Evolutionary conservation across 495 filamentous ascomycete species (phyloP).

Genomic region (Annulohypoxylon moriforme): DNA sequence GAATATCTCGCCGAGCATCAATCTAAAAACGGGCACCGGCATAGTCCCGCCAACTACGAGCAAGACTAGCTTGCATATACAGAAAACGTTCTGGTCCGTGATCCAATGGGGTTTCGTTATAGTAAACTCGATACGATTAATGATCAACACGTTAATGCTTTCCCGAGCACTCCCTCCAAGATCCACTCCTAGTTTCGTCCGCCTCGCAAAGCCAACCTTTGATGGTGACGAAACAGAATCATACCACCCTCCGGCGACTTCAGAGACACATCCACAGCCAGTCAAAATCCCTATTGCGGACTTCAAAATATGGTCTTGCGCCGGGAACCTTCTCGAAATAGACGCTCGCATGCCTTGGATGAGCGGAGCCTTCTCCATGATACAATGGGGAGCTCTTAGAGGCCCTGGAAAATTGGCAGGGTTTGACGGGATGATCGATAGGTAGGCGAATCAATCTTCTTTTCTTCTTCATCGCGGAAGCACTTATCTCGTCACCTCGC

Average conservation of each 20-base stretch:
- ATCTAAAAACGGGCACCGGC: slow-evolving; percentile 44
- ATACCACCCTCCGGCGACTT: slow-evolving; percentile 18
- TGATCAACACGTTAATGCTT: slow-evolving; percentile 61
- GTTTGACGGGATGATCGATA: slow-evolving; percentile 83
- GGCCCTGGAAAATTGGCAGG: slow-evolving; percentile 79
- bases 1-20: slow-evolving; percentile 35
- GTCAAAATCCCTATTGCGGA: slow-evolving; percentile 75
- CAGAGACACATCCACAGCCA: slow-evolving; percentile 41
- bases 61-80: slow-evolving; percentile 55
- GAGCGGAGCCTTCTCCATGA: slow-evolving; percentile 72
- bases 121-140: slow-evolving; percentile 71
- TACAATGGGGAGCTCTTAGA: slow-evolving; percentile 75
- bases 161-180: slow-evolving; percentile 63
- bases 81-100: slow-evolving; percentile 71
- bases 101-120: slow-evolving; percentile 76
- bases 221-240: slow-evolving; percentile 23
- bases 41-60: slow-evolving; percentile 27
- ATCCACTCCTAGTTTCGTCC: slow-evolving; percentile 25
- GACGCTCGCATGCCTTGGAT: slow-evolving; percentile 89
- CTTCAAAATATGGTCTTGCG: slow-evolving; percentile 78
- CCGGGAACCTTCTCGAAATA: slow-evolving; percentile 75
- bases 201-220: slow-evolving; percentile 21
- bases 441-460: slow-evolving; percentile 70
- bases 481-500: slow-evolving; percentile 52
- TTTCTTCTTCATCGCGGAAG: slow-evolving; percentile 31